Evolutionary conservation across 495 filamentous ascomycete genomes (phyloP).

Genomic region (Filosporella fistucella): DNA sequence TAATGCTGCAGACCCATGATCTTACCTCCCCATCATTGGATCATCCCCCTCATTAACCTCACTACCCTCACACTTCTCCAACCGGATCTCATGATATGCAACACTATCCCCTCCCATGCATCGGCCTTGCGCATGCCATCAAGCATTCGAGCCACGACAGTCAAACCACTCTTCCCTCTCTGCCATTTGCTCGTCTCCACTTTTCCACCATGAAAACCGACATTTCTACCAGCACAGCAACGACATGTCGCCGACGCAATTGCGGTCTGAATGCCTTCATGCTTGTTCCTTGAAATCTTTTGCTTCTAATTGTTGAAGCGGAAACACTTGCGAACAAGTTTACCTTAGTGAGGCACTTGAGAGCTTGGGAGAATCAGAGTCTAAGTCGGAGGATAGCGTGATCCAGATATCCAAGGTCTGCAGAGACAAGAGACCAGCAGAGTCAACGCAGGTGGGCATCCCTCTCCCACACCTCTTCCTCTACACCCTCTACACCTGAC

Average conservation of each 20-base stretch:
- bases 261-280: conserved; percentile 22
- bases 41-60: neutral
- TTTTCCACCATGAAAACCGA: conserved; percentile 15
- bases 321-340: too few species aligned
- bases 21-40: conserved; percentile 9
- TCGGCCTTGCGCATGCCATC: conserved; percentile 20
- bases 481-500: conserved; percentile 22
- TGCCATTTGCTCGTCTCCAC: conserved; percentile 22
- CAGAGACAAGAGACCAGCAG: conserved; percentile 26
- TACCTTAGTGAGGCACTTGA: too few species aligned
- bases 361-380: too few species aligned
- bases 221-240: neutral
- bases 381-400: conserved; percentile 15
- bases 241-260: conserved; percentile 5
- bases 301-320: too few species aligned
- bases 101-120: conserved; percentile 12
- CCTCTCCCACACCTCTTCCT: conserved; percentile 25
- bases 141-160: conserved; percentile 62
- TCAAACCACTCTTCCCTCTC: conserved; percentile 1
- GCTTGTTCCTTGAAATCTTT: conserved; percentile 13
- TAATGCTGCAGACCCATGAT: conserved; percentile 11
- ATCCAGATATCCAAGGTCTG: conserved; percentile 27
- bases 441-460: conserved; percentile 34
- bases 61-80: too few species aligned
- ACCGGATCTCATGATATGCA: conserved; percentile 19